Evolutionary conservation across 1,284 basidiomycete species (phyloP), one percentile per base, ranked within the genome.

Genomic region (Rhodotorula sp.): DNA sequence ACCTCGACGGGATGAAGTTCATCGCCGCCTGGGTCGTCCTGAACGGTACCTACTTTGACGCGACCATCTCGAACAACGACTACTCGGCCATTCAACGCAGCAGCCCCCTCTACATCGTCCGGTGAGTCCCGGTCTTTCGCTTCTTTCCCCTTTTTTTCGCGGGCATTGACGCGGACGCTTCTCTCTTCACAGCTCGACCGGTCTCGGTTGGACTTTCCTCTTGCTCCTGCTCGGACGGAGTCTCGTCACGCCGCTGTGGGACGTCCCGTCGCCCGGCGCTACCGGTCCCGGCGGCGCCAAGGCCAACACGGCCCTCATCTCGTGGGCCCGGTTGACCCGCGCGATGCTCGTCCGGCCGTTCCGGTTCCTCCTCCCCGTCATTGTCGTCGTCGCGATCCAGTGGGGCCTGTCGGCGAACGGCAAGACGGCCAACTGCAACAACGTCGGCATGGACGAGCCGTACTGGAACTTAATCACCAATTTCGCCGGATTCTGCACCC

Each of bases 1-100:
- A 80, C 76, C 69, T 80, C 50, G 80, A 80, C 69, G 80, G 78
- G 45, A 38, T 80, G 43, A 79, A 80, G 72, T 80, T 80, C 71
- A 66, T 80, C 62, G 78, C 78, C 47, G 79, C 79, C 16, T 74
- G 79, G 70, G 69, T 79, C 66, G 77, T 79, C 57, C 72, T 80
- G 64, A 80, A 80, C 73, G 80, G 78, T 47, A 80, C 80, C 38
- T 76, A 79, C 70, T 80, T 80, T 58, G 70, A 75, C 66, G 79
- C 79, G 23, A 77, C 77, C 31, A 60, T 79, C 57, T 66, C 67
- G 10, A 68, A 76, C 65, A 70, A 69, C 67, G 74, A 75, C 68
- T 80, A 80, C 71, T 66, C 73, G 26, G 75, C 72, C 15, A 78
- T 80, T 60, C 79, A 80, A 70, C 72, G 79, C 58, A 69, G 62